These are phyloP conservation scores for Lasiosphaeris hirsuta DNA, from an alignment of 495 filamentous ascomycete species.

Conservation along the genomic window DNA sequence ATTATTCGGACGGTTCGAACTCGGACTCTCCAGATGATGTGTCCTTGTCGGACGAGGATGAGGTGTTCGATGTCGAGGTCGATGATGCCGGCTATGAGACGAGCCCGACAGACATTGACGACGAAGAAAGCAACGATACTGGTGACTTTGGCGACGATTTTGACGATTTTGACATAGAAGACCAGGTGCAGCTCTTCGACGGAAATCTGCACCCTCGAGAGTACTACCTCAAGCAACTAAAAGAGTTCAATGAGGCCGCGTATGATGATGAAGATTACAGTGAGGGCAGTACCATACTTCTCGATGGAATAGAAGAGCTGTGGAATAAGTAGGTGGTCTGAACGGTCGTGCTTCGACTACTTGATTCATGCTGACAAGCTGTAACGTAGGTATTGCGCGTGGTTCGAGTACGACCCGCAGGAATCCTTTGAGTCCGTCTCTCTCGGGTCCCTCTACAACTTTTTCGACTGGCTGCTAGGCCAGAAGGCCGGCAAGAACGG, in stretches of 20 bases:
- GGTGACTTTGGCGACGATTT: conserved; percentile 7
- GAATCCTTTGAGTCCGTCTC: conserved; percentile 2
- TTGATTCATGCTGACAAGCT: conserved; percentile 7
- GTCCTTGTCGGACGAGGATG: conserved; percentile 6
- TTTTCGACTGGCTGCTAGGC: conserved; percentile 6
- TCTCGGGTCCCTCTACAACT: background rate
- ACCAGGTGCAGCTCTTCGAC: conserved; percentile 2
- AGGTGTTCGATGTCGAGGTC: conserved; percentile 6
- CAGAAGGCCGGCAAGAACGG: conserved; percentile 2
- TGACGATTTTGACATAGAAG: conserved; percentile 8
- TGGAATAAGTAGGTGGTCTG: conserved; percentile 2
- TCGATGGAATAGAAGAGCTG: conserved; percentile 6
- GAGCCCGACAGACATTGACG: conserved; percentile 4
- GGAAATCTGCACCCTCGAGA: conserved; percentile 6
- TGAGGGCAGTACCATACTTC: conserved; percentile 1
- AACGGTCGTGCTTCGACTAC: background rate
- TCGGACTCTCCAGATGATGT: conserved; percentile 4
- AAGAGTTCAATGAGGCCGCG: conserved; percentile 1
- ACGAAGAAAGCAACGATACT: conserved; percentile 2
- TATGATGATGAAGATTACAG: conserved; percentile 12
- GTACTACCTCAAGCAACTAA: background rate
- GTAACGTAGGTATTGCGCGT: conserved; percentile 5
- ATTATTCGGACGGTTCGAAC: conserved; percentile 10
- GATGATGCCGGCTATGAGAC: conserved; percentile 1
- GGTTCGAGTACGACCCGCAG: background rate